Evolutionary conservation across 2,329 filamentous ascomycete genomes (phyloP).

Genomic region (Clathrospora elynae): DNA sequence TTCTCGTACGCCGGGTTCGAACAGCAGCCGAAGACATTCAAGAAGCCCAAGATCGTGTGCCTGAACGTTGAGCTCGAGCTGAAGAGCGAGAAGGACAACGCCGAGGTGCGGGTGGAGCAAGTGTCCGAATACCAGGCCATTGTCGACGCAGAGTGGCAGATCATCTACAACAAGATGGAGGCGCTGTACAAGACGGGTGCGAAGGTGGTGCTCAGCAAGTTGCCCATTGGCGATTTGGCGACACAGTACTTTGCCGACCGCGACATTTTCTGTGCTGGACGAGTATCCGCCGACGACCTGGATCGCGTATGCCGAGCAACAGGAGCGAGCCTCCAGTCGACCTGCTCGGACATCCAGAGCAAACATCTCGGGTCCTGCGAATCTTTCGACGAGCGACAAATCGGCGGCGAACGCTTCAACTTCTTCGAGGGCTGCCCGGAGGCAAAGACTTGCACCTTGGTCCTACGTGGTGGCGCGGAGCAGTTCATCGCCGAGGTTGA

Average conservation of each 20-base stretch:
- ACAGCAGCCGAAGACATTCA: conserved; percentile 96
- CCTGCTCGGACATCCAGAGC: conserved; percentile 89
- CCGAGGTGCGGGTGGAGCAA: conserved; percentile 95
- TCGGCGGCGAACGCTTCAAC: conserved; percentile 97
- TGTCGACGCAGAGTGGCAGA: conserved; percentile 99
- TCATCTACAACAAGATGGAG: conserved; percentile 99
- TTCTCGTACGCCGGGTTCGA: conserved; percentile 99
- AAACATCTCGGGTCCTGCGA: conserved; percentile 92
- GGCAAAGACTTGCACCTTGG: conserved; percentile 94
- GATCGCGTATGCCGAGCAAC: conserved; percentile 96
- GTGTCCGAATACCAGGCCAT: conserved; percentile 99
- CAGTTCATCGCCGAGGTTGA: conserved; percentile 99
- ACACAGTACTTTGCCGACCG: conserved; percentile 98
- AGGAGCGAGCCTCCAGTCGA: conserved; percentile 89
- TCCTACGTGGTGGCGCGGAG: conserved; percentile 93
- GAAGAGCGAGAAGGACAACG: conserved; percentile 99
- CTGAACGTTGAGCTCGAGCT: conserved; percentile 97
- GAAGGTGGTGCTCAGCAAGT: conserved; percentile 95
- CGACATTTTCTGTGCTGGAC: conserved; percentile 96
- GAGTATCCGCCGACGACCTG: conserved; percentile 88
- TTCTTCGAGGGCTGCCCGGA: conserved; percentile 95
- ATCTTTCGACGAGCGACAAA: conserved; percentile 91
- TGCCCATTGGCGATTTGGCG: conserved; percentile 95
- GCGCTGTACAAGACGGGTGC: conserved; percentile 90
- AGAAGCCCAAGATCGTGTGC: conserved; percentile 93